These are phyloP conservation scores for Leishmania tropica DNA, from an alignment of 208 protist species.

Conservation along the genomic window DNA sequence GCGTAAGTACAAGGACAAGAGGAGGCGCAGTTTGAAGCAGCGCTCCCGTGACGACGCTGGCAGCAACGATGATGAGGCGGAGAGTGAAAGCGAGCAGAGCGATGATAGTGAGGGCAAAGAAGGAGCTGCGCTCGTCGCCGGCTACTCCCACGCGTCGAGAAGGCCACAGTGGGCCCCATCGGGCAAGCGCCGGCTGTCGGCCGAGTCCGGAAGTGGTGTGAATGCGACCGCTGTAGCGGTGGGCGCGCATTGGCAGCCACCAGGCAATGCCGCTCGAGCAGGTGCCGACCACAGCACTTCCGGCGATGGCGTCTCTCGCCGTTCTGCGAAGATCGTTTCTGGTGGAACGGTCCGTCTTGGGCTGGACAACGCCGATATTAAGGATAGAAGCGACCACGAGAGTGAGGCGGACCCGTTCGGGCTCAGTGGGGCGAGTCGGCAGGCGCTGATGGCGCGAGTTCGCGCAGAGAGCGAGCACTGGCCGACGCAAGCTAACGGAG, in stretches of 20 bases:
- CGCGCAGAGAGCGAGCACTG: conserved; percentile 26
- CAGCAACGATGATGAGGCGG: conserved; percentile 6
- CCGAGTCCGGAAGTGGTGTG: neutral
- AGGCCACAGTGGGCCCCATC: neutral
- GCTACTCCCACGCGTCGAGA: neutral
- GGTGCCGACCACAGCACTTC: neutral
- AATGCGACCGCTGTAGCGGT: neutral
- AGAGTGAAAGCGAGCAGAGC: neutral
- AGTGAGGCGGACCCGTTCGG: conserved; percentile 19
- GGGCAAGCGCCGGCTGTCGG: neutral
- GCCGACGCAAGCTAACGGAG: neutral
- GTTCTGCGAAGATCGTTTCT: neutral
- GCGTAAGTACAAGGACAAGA: neutral
- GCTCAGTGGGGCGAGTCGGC: conserved; percentile 5
- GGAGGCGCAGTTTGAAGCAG: neutral
- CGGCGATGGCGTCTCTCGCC: neutral
- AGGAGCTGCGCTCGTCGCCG: too few relatives aligned
- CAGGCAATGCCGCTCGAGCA: neutral
- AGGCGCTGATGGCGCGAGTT: conserved; percentile 26
- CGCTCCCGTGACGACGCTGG: neutral
- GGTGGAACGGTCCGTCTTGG: neutral
- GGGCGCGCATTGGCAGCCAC: conserved; percentile 20
- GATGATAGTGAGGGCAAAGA: neutral
- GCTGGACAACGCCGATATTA: neutral
- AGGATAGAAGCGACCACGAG: conserved; percentile 5